phyloP scores from a whole-genome alignment of 2,329 filamentous ascomycete genomes.

The Exophiala dermatitidis region DNA sequence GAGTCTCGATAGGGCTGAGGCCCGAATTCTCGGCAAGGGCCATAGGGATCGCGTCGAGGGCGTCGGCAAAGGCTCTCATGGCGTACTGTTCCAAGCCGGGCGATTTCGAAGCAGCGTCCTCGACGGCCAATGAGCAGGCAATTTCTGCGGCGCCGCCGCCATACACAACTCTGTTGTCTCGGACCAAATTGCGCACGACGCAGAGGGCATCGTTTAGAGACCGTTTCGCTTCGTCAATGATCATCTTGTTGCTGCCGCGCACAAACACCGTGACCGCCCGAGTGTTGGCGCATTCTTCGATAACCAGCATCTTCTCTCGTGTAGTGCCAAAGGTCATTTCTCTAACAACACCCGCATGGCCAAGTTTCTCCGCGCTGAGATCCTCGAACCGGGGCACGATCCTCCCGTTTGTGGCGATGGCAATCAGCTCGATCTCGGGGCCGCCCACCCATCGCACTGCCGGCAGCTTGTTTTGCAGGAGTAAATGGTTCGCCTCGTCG shows the following conservation, averaged over 20 bases:
- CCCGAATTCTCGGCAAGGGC: conserved; percentile 96
- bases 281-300: conserved; percentile 98
- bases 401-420: conserved; percentile 94
- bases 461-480: conserved; percentile 91
- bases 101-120: conserved; percentile 89
- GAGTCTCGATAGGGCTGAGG: conserved; percentile 87
- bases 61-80: conserved; percentile 96
- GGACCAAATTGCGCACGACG: conserved; percentile 91
- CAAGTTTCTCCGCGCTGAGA: conserved; percentile 81
- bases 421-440: conserved; percentile 95
- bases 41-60: conserved; percentile 88
- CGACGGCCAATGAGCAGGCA: conserved; percentile 90
- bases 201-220: conserved; percentile 96
- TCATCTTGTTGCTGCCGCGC: conserved; percentile 99
- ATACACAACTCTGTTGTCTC: conserved; percentile 94
- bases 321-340: conserved; percentile 98
- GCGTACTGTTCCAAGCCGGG: conserved; percentile 98
- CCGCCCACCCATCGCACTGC: conserved; percentile 97
- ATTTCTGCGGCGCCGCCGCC: conserved; percentile 95
- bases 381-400: conserved; percentile 98
- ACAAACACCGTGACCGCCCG: conserved; percentile 94
- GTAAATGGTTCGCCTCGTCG: conserved; percentile 94
- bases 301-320: conserved; percentile 98
- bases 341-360: conserved; percentile 77
- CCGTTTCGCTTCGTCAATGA: conserved; percentile 97